Conservation (phyloP, 768 basidiomycete genomes). For the Auriscalpium vulgare region DNA sequence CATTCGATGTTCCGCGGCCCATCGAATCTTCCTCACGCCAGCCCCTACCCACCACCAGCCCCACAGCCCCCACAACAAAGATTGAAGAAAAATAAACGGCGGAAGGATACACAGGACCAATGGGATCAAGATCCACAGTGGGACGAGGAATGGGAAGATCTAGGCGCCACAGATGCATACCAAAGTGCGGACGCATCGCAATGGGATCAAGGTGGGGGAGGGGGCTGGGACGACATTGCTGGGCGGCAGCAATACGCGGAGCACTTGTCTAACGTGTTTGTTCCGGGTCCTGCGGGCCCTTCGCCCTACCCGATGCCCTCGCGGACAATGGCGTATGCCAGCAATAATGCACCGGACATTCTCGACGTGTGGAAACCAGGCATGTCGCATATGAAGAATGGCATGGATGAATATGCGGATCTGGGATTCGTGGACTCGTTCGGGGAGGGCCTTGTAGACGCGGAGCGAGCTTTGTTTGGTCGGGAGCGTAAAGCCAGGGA, state of each 20-base stretch:
- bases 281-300: not conserved
- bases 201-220: constrained; percentile 6
- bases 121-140: not conserved
- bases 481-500: constrained; percentile 15
- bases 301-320: constrained; percentile 13
- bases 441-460: constrained; percentile 8
- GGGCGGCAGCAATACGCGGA: constrained; percentile 2
- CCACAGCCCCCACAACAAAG: not conserved
- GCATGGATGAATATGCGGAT: constrained; percentile 5
- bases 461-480: constrained; percentile 15
- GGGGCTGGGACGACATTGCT: constrained; percentile 6
- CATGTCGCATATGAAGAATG: constrained; percentile 2
- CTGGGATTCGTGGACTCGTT: constrained; percentile 5
- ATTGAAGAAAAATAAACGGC: constrained; percentile 5
- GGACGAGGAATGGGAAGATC: not conserved
- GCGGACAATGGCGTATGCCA: constrained; percentile 17
- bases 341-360: not conserved
- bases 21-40: no score
- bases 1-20: not conserved
- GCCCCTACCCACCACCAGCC: no score
- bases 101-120: constrained; percentile 9
- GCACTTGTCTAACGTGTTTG: constrained; percentile 3
- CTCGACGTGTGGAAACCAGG: constrained; percentile 5
- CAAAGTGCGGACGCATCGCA: not conserved
- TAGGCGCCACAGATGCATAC: constrained; percentile 2